Percentiles rank a stretch among this genome's conserved stretches.
Conservation (phyloP, 2,329 filamentous ascomycete species). For the Fusarium sacchari region DNA sequence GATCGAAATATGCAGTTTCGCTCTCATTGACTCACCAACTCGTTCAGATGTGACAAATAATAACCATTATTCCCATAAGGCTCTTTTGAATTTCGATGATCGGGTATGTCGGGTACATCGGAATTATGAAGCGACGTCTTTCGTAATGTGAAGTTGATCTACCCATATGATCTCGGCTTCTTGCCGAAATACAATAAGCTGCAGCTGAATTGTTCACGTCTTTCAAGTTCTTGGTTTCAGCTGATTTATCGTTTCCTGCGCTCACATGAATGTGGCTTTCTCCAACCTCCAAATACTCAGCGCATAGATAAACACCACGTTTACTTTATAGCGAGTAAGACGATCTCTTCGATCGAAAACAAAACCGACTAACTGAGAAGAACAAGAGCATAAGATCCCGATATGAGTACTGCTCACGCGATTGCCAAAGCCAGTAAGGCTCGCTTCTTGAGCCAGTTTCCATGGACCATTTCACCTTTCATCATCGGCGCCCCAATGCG, state of each 20-base stretch:
- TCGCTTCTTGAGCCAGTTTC: slow-evolving; percentile 22
- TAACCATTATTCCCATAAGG: neutral
- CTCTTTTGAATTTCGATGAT: neutral
- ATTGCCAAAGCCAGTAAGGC: neutral
- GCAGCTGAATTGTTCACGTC: neutral
- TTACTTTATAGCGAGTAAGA: neutral
- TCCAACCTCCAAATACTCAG: neutral
- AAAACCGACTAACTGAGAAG: too few relatives aligned
- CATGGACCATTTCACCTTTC: slow-evolving; percentile 55
- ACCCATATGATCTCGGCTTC: neutral
- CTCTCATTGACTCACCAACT: neutral
- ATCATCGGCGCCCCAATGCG: slow-evolving; percentile 76
- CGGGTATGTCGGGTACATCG: slow-evolving; percentile 22
- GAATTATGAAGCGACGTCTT: neutral
- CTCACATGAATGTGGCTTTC: neutral
- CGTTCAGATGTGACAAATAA: neutral
- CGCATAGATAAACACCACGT: neutral
- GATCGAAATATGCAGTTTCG: neutral
- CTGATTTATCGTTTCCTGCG: neutral
- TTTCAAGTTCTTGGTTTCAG: neutral
- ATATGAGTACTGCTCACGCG: slow-evolving; percentile 13
- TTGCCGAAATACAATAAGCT: neutral
- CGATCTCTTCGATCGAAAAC: neutral
- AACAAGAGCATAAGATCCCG: neutral
- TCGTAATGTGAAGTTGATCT: neutral